Conservation (phyloP, 108 stramenopile species). For the Tribonema minus region DNA sequence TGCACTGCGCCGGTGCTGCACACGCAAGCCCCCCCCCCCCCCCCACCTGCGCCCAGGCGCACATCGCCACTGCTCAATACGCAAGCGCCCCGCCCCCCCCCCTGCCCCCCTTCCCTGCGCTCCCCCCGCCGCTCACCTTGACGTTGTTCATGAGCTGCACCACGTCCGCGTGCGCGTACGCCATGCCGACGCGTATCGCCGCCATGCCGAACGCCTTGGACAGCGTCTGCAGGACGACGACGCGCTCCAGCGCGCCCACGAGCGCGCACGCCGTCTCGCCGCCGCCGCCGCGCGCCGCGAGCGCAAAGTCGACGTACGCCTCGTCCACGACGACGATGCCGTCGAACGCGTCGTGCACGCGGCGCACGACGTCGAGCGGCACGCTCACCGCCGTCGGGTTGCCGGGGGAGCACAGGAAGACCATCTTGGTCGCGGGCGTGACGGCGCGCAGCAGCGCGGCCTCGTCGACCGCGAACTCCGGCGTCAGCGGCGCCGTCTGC, state of each 20-base stretch:
- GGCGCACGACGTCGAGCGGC: slow-evolving; percentile 66
- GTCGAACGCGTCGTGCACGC: slow-evolving; percentile 58
- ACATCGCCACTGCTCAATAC: too few species aligned
- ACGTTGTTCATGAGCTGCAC: slow-evolving; percentile 93
- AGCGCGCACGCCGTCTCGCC: slow-evolving; percentile 59
- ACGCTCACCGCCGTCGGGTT: slow-evolving; percentile 86
- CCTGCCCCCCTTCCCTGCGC: too few species aligned
- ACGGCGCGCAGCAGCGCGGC: slow-evolving; percentile 45
- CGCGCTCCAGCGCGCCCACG: slow-evolving; percentile 62
- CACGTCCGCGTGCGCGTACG: slow-evolving; percentile 72
- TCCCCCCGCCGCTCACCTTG: too few species aligned
- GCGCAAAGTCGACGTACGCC: slow-evolving; percentile 87
- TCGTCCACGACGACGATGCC: slow-evolving; percentile 88
- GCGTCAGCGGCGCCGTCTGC: slow-evolving; percentile 50
- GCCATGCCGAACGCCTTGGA: slow-evolving; percentile 94
- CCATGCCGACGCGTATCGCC: slow-evolving; percentile 84
- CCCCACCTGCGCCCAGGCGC: too few species aligned
- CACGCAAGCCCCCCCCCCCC: too few species aligned
- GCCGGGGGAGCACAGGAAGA: slow-evolving; percentile 89
- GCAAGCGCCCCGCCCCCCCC: too few species aligned
- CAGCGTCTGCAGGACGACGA: slow-evolving; percentile 87
- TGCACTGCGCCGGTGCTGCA: too few species aligned
- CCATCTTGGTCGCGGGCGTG: slow-evolving; percentile 69
- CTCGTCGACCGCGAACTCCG: slow-evolving; percentile 12
- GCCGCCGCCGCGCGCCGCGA: too few species aligned